phyloP scores from a whole-genome alignment of 192 early-diverging fungal species.

The Podila clonocystis region DNA sequence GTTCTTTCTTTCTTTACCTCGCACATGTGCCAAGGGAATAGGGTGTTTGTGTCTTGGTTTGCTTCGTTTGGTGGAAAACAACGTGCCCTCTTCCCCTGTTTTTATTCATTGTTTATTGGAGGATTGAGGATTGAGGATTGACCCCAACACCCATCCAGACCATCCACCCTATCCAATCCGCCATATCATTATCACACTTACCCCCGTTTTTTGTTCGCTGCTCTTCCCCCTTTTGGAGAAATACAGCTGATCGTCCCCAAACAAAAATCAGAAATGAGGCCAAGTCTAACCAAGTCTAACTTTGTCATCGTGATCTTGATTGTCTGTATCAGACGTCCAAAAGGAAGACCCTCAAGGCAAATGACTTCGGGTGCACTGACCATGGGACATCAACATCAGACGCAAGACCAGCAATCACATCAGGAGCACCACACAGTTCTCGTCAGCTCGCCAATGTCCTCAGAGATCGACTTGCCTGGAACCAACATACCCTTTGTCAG shows the following conservation, averaged over 20 bases:
- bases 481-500: constrained; percentile 19
- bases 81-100: neutral
- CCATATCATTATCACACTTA: too few species aligned
- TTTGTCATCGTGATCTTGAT: neutral
- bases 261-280: too few species aligned
- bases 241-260: too few species aligned
- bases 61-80: too few species aligned
- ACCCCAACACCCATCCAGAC: too few species aligned
- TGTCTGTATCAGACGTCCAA: neutral
- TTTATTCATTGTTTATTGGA: too few species aligned
- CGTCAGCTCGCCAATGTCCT: constrained; percentile 36
- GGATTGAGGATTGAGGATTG: too few species aligned
- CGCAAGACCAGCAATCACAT: neutral
- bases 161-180: too few species aligned
- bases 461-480: constrained; percentile 28
- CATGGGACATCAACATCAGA: constrained; percentile 1
- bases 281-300: neutral
- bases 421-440: constrained; percentile 22
- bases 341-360: constrained; percentile 5
- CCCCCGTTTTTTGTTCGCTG: too few species aligned
- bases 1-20: neutral
- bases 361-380: constrained; percentile 33
- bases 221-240: too few species aligned
- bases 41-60: neutral
- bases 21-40: neutral